Base-by-base conservation (phyloP, 441 rosid genomes). In the Jatropha multifida region DNA sequence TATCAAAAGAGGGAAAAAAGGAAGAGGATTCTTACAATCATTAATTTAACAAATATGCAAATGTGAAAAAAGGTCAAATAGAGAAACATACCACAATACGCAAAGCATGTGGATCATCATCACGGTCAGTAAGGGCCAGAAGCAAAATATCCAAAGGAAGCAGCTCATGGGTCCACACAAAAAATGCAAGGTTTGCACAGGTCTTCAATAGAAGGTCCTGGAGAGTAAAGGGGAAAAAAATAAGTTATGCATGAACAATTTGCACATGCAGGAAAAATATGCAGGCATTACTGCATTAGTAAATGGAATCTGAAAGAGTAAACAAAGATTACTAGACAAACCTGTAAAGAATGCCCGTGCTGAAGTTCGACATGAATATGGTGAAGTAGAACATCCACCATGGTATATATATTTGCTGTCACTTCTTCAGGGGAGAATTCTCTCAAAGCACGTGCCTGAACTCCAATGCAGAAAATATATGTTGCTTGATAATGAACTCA, bases 351-450 rank as follows among this genome's bases (percentile, higher is more conserved):
- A 85, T 83, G 98, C 68, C 97, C 98, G 70, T 76, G 89, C 79
- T 92, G 94, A 79, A 90, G 91, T 68, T 93, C 99, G 76, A 86
- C 8, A n/a, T 89, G 89, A 86, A 92, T 76, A 78, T 86, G 83
- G 81, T 96, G 98, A 84, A 96, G 98, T 64, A 93, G 81, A 65
- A 96, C 97, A 86, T 93, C 97, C 69, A 96, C 99, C 96, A 96
- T 90, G 44, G 93, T 88, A 81, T 92, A 96, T 83, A 96, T 93
- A 83, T 96, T 96, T 51, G 86, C 86, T 40, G 97, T 93, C 81
- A 96, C 97, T 83, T 92, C 99, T 78, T 93, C 97, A 27, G 99
- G 98, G 60, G 94, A 90, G 79, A 96, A 81, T 85, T 93, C 99
- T 85, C 94, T 87, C 81, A 96, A 81, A 65, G 90, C 98, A 66